These are phyloP conservation scores for Tetradesmus obliquus DNA, from an alignment of 139 green algal species.

Conservation along the genomic window DNA sequence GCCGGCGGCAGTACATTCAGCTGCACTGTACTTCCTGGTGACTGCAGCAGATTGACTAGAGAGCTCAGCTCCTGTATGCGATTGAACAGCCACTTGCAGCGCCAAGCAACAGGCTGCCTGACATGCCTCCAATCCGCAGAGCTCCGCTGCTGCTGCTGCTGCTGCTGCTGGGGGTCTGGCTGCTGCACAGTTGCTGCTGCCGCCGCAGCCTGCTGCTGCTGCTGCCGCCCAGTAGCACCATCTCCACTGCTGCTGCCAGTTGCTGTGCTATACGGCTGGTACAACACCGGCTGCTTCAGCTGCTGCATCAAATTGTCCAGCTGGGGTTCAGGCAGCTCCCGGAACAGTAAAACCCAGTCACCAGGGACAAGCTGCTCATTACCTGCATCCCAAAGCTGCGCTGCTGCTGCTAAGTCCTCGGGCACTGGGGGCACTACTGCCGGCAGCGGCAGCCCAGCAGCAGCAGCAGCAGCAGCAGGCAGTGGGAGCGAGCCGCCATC, in stretches of 20 bases:
- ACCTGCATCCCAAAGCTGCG: conserved; percentile 11
- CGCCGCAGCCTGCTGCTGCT: conserved; percentile 34
- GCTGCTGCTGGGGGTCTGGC: conserved; percentile 15
- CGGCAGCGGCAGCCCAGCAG: background rate
- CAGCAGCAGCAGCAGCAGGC: background rate
- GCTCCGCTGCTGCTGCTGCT: conserved; percentile 31
- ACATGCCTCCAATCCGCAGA: conserved; percentile 50
- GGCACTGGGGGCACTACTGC: background rate
- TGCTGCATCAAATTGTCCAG: conserved; percentile 41
- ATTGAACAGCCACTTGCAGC: conserved; percentile 63
- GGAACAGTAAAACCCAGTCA: conserved; percentile 43
- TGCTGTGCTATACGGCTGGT: conserved; percentile 27
- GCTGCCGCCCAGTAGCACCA: conserved; percentile 1
- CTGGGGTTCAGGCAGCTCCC: conserved; percentile 30
- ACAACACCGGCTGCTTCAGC: conserved; percentile 35
- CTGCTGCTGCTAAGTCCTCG: conserved; percentile 31
- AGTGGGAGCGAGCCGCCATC: background rate
- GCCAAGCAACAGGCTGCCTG: conserved; percentile 46
- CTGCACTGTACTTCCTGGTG: background rate
- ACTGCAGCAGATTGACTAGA: conserved; percentile 35
- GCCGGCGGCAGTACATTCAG: background rate
- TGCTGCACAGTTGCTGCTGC: background rate
- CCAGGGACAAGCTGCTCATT: background rate
- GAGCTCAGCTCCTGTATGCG: conserved; percentile 57
- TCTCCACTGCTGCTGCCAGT: background rate